Evolutionary conservation across 352 stramenopile species (phyloP), one percentile per base, ranked within the genome.

Genomic region (Peronospora destructor): DNA sequence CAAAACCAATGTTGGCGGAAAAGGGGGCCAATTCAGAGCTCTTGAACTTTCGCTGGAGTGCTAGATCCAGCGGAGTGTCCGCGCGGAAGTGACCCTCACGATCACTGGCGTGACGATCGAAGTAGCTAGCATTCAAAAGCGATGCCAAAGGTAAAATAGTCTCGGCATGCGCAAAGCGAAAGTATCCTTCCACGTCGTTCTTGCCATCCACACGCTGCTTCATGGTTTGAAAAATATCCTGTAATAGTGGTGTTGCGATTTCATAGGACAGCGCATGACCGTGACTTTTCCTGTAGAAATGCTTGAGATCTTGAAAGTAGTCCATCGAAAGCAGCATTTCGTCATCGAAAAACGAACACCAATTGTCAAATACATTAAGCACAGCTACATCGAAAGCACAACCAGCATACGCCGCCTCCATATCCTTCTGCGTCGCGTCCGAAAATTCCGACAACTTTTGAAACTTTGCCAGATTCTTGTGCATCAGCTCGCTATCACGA

Each of bases 211-310:
- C 55, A 7, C 67, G 64, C 41, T 61, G 39, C 13, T 70, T 65
- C 76, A 92, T 84, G 0, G 68, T 71, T 12, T 33, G 52, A 17
- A 87, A 65, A 23, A 92, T 68, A 32, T 85, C 64, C 33, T 84
- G 75, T 37, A 92, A 53, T 23, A 92, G 49, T 30, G 81, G 81
- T 21, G 81, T 49, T 4, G 81, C 81, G 41, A 92, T 90, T 59
- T 85, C 78, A 26, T 74, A 81, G 3, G 81, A 78, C 12, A 92
- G 41, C 2, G 74, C 58, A 50, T 88, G 64, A 4, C 81, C 81
- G 39, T 90, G 76, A 49, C 81, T 84, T 52, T 92, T 92, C 32
- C 73, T 73, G 74, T 92, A 92, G 28, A 89, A 92, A 37, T 89
- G 72, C 48, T 92, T 92, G 36, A 92, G 73, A 48, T 92, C 82